Base-by-base conservation (phyloP, 1,284 basidiomycete species). In the Ustilago bromivora region DNA sequence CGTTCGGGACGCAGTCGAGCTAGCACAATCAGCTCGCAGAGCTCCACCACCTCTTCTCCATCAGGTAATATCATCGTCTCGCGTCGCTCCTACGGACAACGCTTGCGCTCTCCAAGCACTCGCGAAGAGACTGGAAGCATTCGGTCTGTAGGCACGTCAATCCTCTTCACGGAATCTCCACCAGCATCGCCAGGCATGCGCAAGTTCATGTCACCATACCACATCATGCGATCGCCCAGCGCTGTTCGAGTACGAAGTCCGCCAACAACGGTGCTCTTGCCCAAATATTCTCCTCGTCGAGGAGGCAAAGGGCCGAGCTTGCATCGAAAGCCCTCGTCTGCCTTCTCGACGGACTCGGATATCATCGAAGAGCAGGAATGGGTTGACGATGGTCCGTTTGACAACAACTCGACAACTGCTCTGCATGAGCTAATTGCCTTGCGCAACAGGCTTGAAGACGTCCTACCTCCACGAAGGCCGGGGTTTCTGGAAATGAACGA, bases 21-120 rank as follows among this genome's bases (percentile, higher is more conserved):
- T 0, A 77, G 75, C 38, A 77, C 75, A 10, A 61, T 77, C 60
- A 73, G 70, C 57, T 77, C 75, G 7, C 75, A 77, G 32, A 73
- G 67, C 51, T 72, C 75, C 6, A 59, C 61, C 2, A 61, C 64
- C 3, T 71, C 71, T 10, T 63, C 66, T 17, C 75, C 75, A 4
- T 65, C 67, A 4, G 75, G 75, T 5, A 73, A 70, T 12, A 65
- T 70, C 54, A 77, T 77, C 12, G 67, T 73, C 19, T 72, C 70
- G 23, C 75, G 66, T 34, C 70, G 75, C 12, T 77, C 75, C 8
- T 72, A 73, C 31, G 70, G 75, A 1, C 61, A 63, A 32, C 62
- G 56, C 7, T 43, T 71, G 15, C 60, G 65, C 0, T 72, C 75
- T 6, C 60, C 71, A 0, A 54, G 54, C 19, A 41, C 43, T 8